These are phyloP conservation scores for Oropetium thomaeum DNA, from an alignment of 176 grass and related monocot species.

Conservation along the genomic window DNA sequence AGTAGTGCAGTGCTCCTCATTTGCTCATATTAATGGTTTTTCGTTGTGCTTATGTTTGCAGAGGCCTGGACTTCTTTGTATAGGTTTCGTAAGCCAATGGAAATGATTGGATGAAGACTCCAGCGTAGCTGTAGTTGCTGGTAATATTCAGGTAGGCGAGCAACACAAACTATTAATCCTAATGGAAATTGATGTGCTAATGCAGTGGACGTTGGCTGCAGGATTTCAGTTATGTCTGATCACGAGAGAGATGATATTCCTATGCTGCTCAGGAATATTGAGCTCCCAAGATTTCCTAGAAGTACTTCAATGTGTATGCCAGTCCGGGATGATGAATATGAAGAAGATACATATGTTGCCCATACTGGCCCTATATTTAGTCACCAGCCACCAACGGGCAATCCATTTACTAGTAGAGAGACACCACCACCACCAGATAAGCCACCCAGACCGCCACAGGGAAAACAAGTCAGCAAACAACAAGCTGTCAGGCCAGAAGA, in stretches of 20 bases:
- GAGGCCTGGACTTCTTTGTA: background rate
- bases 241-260: constrained; percentile 68
- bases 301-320: constrained; percentile 91
- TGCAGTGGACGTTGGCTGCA: constrained; percentile 10
- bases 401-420: constrained; percentile 42
- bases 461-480: constrained; percentile 44
- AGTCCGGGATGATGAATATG: constrained; percentile 46
- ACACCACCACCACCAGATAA: constrained; percentile 32
- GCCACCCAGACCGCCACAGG: constrained; percentile 31
- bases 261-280: constrained; percentile 60
- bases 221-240: constrained; percentile 60
- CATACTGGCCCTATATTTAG: constrained; percentile 67
- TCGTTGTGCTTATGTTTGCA: background rate
- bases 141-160: constrained; percentile 1
- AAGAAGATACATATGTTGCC: constrained; percentile 50
- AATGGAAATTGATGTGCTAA: background rate
- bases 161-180: background rate
- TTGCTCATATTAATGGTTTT: background rate
- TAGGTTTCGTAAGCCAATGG: background rate
- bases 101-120: constrained; percentile 8
- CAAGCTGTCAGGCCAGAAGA: constrained; percentile 59
- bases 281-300: constrained; percentile 66
- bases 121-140: background rate
- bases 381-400: constrained; percentile 37
- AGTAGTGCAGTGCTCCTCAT: background rate